phyloP scores from a whole-genome alignment of 352 stramenopile species.

The Phytophthora ohioensis region DNA sequence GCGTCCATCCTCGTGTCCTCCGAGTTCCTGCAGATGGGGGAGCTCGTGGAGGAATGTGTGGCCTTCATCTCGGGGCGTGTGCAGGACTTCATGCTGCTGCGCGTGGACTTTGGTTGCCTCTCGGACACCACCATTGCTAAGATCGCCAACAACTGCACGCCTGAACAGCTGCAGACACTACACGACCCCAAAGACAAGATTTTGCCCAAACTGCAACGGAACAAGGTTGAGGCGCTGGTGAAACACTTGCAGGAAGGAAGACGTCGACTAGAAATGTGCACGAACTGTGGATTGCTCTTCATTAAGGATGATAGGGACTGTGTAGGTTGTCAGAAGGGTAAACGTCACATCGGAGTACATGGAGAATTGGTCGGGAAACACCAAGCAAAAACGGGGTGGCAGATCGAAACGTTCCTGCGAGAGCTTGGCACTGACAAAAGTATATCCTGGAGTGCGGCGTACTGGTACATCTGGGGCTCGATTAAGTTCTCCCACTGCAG shows the following conservation, averaged over 20 bases:
- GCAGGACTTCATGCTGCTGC: conserved; percentile 85
- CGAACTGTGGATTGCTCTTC: conserved; percentile 58
- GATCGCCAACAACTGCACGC: conserved; percentile 68
- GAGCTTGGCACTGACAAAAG: conserved; percentile 48
- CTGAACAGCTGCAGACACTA: conserved; percentile 68
- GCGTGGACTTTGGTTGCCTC: conserved; percentile 89
- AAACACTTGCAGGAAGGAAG: conserved; percentile 41
- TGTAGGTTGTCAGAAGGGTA: conserved; percentile 47
- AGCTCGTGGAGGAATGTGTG: conserved; percentile 87
- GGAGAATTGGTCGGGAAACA: conserved; percentile 64
- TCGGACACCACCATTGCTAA: conserved; percentile 77
- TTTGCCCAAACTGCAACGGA: conserved; percentile 82
- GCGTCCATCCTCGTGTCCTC: conserved; percentile 92
- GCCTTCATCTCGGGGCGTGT: conserved; percentile 76
- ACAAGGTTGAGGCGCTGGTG: conserved; percentile 79
- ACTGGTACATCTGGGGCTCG: conserved; percentile 87
- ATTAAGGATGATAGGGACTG: conserved; percentile 31
- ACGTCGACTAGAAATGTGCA: conserved; percentile 45
- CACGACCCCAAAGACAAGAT: conserved; percentile 91
- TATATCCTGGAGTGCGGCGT: conserved; percentile 70
- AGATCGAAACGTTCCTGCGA: conserved; percentile 52
- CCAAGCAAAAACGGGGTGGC: conserved; percentile 52
- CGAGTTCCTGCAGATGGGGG: conserved; percentile 93
- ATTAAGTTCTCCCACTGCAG: conserved; percentile 65
- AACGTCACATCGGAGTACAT: conserved; percentile 48